Evolutionary conservation across 2,329 filamentous ascomycete species (phyloP).

Genomic region (Elsinoe necatrix): DNA sequence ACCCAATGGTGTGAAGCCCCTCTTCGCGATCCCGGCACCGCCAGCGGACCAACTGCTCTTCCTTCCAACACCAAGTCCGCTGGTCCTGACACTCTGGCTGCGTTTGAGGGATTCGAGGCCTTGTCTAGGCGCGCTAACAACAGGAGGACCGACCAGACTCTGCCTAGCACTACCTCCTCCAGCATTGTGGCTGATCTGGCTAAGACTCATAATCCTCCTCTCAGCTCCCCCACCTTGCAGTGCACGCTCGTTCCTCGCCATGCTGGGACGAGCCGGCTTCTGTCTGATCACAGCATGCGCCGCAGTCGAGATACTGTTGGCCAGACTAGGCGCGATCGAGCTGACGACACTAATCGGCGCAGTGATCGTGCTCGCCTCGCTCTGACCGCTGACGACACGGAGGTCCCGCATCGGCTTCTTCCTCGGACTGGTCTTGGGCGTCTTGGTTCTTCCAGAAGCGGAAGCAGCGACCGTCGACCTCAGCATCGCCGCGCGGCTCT

Average conservation of each 20-base stretch:
- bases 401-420: conserved; percentile 35
- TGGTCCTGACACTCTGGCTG: conserved; percentile 32
- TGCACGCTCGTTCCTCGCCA: conserved; percentile 32
- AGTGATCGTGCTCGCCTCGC: conserved; percentile 32
- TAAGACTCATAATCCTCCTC: conserved; percentile 80
- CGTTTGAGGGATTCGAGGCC: conserved; percentile 28
- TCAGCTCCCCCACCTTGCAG: conserved; percentile 32
- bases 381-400: conserved; percentile 29
- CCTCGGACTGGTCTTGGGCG: conserved; percentile 33
- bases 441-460: conserved; percentile 40
- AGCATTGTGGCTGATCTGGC: conserved; percentile 75
- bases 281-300: conserved; percentile 30
- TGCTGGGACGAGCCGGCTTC: conserved; percentile 41
- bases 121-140: conserved; percentile 24
- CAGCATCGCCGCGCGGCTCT: conserved; percentile 84
- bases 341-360: conserved; percentile 19
- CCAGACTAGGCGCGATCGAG: conserved; percentile 26
- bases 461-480: conserved; percentile 1
- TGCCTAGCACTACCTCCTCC: conserved; percentile 33
- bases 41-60: conserved; percentile 28
- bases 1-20: conserved; percentile 8
- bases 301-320: conserved; percentile 21
- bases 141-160: conserved; percentile 24
- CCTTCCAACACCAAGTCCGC: conserved; percentile 20
- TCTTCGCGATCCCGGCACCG: conserved; percentile 17